Base-by-base conservation (phyloP, 2,329 filamentous ascomycete species). In the Coleophoma eucalyptorum region DNA sequence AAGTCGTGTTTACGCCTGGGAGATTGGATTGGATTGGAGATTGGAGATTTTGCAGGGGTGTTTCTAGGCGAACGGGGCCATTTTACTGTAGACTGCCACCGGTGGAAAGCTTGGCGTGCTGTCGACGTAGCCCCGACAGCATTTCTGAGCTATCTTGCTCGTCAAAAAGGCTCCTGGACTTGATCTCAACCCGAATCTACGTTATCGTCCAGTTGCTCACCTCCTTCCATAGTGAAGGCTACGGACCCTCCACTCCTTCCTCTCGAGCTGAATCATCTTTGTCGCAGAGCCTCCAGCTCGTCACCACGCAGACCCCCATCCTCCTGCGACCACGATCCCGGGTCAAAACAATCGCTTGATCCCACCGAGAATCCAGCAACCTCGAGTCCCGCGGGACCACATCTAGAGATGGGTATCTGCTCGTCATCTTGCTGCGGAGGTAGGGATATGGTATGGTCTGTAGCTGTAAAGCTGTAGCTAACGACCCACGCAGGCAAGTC, bases 361-460 rank as follows among this genome's bases (percentile, higher is more conserved):
- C 46, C 58, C 57, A 55, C 61, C 52, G 41, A 56, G 42, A 21
- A 54, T 26, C 46, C 37, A 26, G 6, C 5, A 26, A 40, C 49
- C 43, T 48, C 50, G 44, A 52, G 61, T 64, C 61, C 59, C 60
- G 56, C 62, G 60, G 61, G 62, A 61, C 60, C 45, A 53, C 44
- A 48, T 58, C 38, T 58, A 58, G 72, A 72, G 70, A 86, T 86
- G 83, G 82, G 77, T 67, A 72, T 75, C 72, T 80, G 78, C 70
- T 77, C 75, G 69, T 81, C 79, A 58, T 81, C 79, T 59, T 85
- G 81, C 72, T 85, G 81, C 69, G 79, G 78, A 73, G 74, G 77
- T 78, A 69, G 46, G 55, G 48, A 43, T 58, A 44, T 50, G 20
- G 43, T 42, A 50, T 53, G 31, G 42, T 31, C 55, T 37, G 20